Conservation (phyloP, 352 stramenopile genomes). For the Pythium biforme region DNA sequence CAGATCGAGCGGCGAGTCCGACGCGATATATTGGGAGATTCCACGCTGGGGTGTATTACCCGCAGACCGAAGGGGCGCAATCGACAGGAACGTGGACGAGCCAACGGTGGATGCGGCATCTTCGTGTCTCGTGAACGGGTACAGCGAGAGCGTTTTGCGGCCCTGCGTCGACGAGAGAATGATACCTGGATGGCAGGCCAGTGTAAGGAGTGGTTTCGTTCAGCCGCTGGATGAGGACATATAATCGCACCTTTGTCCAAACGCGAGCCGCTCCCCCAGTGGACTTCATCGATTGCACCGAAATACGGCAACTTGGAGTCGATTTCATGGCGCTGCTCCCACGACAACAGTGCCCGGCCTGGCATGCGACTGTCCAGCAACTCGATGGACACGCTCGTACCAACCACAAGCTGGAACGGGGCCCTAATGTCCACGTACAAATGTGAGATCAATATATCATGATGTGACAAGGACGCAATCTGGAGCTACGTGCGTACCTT, state of each 20-base stretch:
- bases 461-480: too few relatives aligned
- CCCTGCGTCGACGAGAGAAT: slow-evolving; percentile 18
- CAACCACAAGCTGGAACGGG: slow-evolving; percentile 73
- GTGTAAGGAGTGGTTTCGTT: too few relatives aligned
- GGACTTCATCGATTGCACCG: slow-evolving; percentile 21
- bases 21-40: slow-evolving; percentile 51
- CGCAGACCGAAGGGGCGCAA: slow-evolving; percentile 37
- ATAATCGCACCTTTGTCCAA: slow-evolving; percentile 10
- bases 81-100: slow-evolving; percentile 25
- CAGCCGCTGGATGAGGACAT: too few relatives aligned
- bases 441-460: background rate
- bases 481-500: slow-evolving; percentile 30
- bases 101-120: background rate
- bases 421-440: slow-evolving; percentile 28
- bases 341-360: slow-evolving; percentile 57
- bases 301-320: slow-evolving; percentile 17
- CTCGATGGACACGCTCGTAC: slow-evolving; percentile 62
- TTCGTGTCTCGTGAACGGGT: slow-evolving; percentile 11
- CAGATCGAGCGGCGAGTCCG: slow-evolving; percentile 59
- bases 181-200: slow-evolving; percentile 10
- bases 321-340: slow-evolving; percentile 34
- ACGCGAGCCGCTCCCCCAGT: background rate
- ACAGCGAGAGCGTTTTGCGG: slow-evolving; percentile 21
- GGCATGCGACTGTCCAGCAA: slow-evolving; percentile 70
- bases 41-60: background rate